Evolutionary conservation across 768 basidiomycete genomes (phyloP), one percentile per base, ranked within the genome.

Genomic region (Boletus insuetus): DNA sequence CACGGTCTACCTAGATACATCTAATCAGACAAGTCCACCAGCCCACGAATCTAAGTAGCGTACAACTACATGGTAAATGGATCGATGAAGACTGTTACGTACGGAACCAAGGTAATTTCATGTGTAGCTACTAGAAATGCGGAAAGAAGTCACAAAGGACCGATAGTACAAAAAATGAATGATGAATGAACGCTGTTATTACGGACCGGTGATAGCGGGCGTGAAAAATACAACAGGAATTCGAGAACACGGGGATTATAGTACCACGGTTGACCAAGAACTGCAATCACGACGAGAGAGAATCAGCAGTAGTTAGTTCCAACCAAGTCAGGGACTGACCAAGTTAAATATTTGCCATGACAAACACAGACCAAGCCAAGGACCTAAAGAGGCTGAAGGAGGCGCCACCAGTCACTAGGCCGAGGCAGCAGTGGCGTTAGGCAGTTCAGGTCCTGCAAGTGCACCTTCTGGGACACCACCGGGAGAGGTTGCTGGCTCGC

Each of bases 371-470:
- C 43, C 38, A 42, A 41, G 39, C 32, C 45, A 54, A 55, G 37
- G 24, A 52, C 39, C 29, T 48, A 48, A 46, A 49, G 22, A 17
- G 48, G 20, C n/a, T n/a, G 26, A 29, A 56, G 46, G 41, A 24
- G 20, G 31, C n/a, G 19, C 34, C 41, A 51, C 40, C 43, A 42
- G 49, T 46, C 50, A 59, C 51, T 67, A 56, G 43, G 63, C 49
- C 11, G 58, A 32, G 49, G 58, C 38, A 42, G 65, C 42, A 24
- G 63, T 44, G 39, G 24, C 9, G 3, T 5, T 58, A 12, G 65
- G 37, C 31, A 68, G 71, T 31, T 85, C 84, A 22, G 84, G 83
- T 17, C 83, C 87, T 38, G 87, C 82, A 54, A 89, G 74, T n/a
- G 87, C 81, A 47, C 87, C 87, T 69, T 84, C 80, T 34, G 86